phyloP scores from a whole-genome alignment of 2,329 filamentous ascomycete genomes.

The Hypomyces rosellus region DNA sequence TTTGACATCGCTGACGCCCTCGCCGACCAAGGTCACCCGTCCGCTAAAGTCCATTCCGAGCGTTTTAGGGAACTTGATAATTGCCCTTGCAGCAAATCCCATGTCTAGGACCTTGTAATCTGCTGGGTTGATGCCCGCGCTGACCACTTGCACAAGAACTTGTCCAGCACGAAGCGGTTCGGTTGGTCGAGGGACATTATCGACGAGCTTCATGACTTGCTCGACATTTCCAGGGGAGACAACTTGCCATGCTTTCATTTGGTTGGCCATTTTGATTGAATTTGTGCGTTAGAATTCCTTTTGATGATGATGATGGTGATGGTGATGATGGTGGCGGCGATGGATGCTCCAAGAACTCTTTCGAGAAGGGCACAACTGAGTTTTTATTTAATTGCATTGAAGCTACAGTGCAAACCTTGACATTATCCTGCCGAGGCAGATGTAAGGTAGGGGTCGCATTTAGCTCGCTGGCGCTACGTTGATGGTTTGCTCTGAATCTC shows the following conservation, averaged over 20 bases:
- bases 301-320: no score
- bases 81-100: conserved; percentile 28
- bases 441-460: no score
- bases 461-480: no score
- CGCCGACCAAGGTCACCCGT: conserved; percentile 32
- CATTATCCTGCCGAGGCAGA: no score
- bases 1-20: conserved; percentile 23
- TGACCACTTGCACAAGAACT: conserved; percentile 38
- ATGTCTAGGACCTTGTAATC: conserved; percentile 44
- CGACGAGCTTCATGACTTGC: conserved; percentile 18
- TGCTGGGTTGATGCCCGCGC: conserved; percentile 40
- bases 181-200: conserved; percentile 5
- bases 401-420: no score
- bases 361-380: no score
- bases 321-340: no score
- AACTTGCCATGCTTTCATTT: conserved; percentile 26
- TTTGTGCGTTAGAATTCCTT: no score
- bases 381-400: no score
- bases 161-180: conserved; percentile 21
- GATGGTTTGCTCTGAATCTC: no score
- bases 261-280: conserved; percentile 11
- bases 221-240: conserved; percentile 20
- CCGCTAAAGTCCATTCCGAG: conserved; percentile 48
- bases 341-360: no score
- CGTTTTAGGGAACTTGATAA: conserved; percentile 32